A percentile compares a stretch with the other conserved stretches of the same genome.
phyloP scores from a whole-genome alignment of 495 filamentous ascomycete species.

The Pyronema domesticum region DNA sequence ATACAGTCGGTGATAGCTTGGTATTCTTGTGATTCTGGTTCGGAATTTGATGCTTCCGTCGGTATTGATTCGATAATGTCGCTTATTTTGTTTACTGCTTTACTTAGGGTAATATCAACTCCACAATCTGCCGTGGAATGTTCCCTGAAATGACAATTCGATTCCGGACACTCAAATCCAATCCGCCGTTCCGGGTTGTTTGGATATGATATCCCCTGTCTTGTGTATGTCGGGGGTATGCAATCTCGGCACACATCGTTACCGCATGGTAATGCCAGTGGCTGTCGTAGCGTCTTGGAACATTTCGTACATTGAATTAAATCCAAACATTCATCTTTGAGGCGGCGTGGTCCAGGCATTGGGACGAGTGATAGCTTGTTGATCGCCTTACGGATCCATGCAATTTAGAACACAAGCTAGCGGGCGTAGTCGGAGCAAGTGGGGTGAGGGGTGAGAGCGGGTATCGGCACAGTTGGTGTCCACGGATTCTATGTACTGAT shows the following conservation, averaged over 20 bases:
- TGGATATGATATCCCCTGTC: conserved; percentile 59
- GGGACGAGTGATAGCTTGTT: too few relatives aligned
- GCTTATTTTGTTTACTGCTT: conserved; percentile 9
- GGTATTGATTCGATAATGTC: too few relatives aligned
- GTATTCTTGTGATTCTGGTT: too few relatives aligned
- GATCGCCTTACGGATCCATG: too few relatives aligned
- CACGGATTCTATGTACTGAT: too few relatives aligned
- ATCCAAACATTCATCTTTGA: conserved; percentile 8
- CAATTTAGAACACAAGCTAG: too few relatives aligned
- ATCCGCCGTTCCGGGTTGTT: conserved; percentile 41
- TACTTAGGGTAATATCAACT: conserved; percentile 49
- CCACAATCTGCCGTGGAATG: conserved; percentile 63
- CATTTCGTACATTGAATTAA: conserved; percentile 61
- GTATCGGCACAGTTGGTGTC: too few relatives aligned
- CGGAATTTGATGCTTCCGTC: too few relatives aligned
- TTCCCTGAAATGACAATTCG: conserved; percentile 39
- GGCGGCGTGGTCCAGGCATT: too few relatives aligned
- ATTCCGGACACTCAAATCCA: conserved; percentile 56
- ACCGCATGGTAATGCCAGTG: conserved; percentile 69
- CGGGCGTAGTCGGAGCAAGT: too few relatives aligned
- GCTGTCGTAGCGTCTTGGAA: conserved; percentile 45
- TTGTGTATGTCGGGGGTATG: conserved; percentile 43
- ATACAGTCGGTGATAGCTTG: too few relatives aligned
- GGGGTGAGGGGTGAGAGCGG: too few relatives aligned
- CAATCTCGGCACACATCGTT: conserved; percentile 59